phyloP scores from a whole-genome alignment of 495 filamentous ascomycete genomes.

The Hypoxylon subgilvum region DNA sequence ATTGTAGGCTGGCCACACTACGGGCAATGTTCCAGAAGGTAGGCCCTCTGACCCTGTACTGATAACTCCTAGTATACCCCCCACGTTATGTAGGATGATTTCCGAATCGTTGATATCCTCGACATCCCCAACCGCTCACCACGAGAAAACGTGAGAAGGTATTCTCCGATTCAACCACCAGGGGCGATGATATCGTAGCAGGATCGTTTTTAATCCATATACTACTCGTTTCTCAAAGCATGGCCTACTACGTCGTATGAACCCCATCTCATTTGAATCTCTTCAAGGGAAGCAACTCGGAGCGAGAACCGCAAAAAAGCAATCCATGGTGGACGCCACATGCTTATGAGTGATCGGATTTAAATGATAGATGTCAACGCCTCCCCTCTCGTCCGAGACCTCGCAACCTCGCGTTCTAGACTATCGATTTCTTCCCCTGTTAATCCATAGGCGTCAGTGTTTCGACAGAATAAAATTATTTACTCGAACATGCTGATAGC shows the following conservation, averaged over 20 bases:
- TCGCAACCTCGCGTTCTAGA: constrained; percentile 17
- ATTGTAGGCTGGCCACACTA: constrained; percentile 10
- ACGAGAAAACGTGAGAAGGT: constrained; percentile 2
- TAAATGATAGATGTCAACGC: constrained; percentile 21
- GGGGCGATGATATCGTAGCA: too few relatives aligned
- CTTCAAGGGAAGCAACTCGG: constrained; percentile 1
- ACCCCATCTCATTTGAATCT: not conserved
- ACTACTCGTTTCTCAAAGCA: not conserved
- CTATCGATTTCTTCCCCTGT: constrained; percentile 34
- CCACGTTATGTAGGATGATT: constrained; percentile 21
- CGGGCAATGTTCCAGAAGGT: constrained; percentile 15
- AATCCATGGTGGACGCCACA: constrained; percentile 28
- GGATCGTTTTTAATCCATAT: not conserved
- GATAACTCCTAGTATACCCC: constrained; percentile 17
- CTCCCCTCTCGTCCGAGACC: constrained; percentile 27
- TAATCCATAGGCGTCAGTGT: constrained; percentile 24
- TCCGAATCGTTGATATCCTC: constrained; percentile 9
- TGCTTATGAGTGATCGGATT: constrained; percentile 18
- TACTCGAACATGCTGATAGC: constrained; percentile 3
- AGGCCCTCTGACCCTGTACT: constrained; percentile 12
- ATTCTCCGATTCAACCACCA: not conserved
- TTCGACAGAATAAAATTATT: constrained; percentile 22
- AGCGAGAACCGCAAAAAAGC: constrained; percentile 13
- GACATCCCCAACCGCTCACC: constrained; percentile 12
- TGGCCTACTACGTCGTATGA: not conserved